Conservation (phyloP, 495 filamentous ascomycete genomes). For the Podospora fimiseda region DNA sequence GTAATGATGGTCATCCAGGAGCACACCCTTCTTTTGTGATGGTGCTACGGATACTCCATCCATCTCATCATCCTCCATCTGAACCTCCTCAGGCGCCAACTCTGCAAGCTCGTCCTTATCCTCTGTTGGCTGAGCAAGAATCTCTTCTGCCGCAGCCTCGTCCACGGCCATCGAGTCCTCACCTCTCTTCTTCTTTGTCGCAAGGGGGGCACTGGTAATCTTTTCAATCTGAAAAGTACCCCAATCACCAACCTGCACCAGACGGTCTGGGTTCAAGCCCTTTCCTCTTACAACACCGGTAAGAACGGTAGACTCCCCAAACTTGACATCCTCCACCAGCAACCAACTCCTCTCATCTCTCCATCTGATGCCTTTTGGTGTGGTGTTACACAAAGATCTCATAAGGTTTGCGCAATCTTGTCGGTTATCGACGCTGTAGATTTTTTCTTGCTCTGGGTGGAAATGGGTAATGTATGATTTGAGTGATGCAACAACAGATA, state of each 20-base stretch:
- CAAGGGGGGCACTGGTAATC: conserved; percentile 64
- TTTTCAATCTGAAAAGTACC: conserved; percentile 92
- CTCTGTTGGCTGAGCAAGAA: conserved; percentile 61
- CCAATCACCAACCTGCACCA: conserved; percentile 90
- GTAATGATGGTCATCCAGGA: conserved; percentile 96
- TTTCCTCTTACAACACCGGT: conserved; percentile 83
- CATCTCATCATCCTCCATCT: conserved; percentile 53
- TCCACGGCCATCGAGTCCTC: conserved; percentile 69
- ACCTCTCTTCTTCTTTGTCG: conserved; percentile 47
- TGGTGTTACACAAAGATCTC: conserved; percentile 80
- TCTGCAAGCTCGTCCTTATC: conserved; percentile 77
- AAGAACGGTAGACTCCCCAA: conserved; percentile 61
- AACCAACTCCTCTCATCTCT: conserved; percentile 93
- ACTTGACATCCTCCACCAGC: conserved; percentile 75
- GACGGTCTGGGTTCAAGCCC: conserved; percentile 78
- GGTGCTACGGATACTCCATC: conserved; percentile 44
- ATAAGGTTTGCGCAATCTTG: conserved; percentile 88
- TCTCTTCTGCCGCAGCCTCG: conserved; percentile 36
- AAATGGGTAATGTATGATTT: conserved; percentile 90
- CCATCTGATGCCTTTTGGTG: conserved; percentile 88
- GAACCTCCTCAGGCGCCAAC: conserved; percentile 74
- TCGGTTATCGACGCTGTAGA: conserved; percentile 74
- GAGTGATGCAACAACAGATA: conserved; percentile 69
- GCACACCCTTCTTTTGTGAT: conserved; percentile 61
- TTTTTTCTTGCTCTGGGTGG: conserved; percentile 80